Percentiles rank a stretch among this genome's conserved stretches.
Conservation (phyloP, 2,329 filamentous ascomycete species). For the Colletotrichum cordylinicola region DNA sequence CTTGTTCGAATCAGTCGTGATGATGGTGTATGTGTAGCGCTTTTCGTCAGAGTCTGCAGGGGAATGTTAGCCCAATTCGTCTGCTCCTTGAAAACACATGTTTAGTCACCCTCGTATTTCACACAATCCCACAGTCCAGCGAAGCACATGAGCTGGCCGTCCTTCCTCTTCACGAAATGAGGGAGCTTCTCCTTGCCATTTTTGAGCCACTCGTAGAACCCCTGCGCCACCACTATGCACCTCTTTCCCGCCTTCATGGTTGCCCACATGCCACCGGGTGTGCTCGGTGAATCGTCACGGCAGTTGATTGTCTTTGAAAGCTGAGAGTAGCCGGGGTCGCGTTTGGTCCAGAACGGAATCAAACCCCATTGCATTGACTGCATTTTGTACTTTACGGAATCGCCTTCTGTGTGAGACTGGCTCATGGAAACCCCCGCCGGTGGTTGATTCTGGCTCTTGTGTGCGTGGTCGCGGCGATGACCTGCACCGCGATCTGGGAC, state of each 20-base stretch:
- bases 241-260: conserved; percentile 89
- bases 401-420: conserved; percentile 25
- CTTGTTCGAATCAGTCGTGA: conserved; percentile 86
- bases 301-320: conserved; percentile 95
- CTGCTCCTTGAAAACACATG: not conserved
- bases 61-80: not conserved
- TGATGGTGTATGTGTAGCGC: conserved; percentile 89
- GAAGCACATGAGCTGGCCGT: conserved; percentile 85
- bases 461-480: conserved; percentile 29
- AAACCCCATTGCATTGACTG: conserved; percentile 97
- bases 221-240: conserved; percentile 86
- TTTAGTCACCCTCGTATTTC: conserved; percentile 70
- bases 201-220: conserved; percentile 97
- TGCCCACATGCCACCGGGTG: conserved; percentile 85
- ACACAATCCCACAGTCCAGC: conserved; percentile 93
- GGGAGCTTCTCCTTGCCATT: conserved; percentile 83
- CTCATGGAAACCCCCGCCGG: conserved; percentile 17
- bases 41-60: conserved; percentile 64
- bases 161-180: conserved; percentile 81
- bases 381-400: conserved; percentile 72
- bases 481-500: conserved; percentile 66
- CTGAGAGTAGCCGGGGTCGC: conserved; percentile 76
- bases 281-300: conserved; percentile 82
- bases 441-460: not conserved
- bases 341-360: conserved; percentile 91